These are phyloP conservation scores for Tetraselmis striata DNA, from an alignment of 139 green algal genomes.

Conservation along the genomic window DNA sequence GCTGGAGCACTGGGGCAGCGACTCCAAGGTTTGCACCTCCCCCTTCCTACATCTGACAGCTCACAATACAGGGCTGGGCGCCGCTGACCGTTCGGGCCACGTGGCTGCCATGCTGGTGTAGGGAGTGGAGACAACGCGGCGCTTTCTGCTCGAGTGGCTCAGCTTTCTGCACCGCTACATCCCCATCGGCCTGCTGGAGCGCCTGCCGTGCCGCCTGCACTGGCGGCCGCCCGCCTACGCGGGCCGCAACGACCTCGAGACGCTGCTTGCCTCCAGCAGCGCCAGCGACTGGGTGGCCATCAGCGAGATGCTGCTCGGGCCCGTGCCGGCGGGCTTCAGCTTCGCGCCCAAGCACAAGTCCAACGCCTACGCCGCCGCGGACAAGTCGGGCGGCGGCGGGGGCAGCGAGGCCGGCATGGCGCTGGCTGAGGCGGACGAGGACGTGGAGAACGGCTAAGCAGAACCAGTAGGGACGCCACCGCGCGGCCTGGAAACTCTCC, in stretches of 20 bases:
- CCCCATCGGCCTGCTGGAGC: conserved; percentile 88
- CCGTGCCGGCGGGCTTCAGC: conserved; percentile 50
- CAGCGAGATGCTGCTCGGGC: conserved; percentile 87
- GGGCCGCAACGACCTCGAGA: conserved; percentile 75
- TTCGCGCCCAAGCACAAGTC: conserved; percentile 90
- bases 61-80: too few relatives aligned
- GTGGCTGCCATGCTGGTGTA: not conserved
- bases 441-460: not conserved
- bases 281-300: conserved; percentile 73
- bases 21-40: conserved; percentile 33
- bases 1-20: conserved; percentile 91
- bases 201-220: conserved; percentile 59
- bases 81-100: too few relatives aligned
- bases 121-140: conserved; percentile 87
- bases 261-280: conserved; percentile 62
- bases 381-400: too few relatives aligned
- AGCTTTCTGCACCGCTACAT: conserved; percentile 90
- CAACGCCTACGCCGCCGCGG: conserved; percentile 3
- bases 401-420: not conserved
- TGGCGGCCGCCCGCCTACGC: conserved; percentile 61
- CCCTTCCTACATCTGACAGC: too few relatives aligned
- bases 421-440: not conserved
- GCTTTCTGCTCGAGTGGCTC: conserved; percentile 96
- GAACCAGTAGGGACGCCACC: too few relatives aligned
- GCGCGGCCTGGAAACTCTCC: too few relatives aligned